A percentile compares a stretch with the other conserved stretches of the same genome.
phyloP scores from a whole-genome alignment of 441 rosid genomes.

The Rhodomyrtus psidioides region DNA sequence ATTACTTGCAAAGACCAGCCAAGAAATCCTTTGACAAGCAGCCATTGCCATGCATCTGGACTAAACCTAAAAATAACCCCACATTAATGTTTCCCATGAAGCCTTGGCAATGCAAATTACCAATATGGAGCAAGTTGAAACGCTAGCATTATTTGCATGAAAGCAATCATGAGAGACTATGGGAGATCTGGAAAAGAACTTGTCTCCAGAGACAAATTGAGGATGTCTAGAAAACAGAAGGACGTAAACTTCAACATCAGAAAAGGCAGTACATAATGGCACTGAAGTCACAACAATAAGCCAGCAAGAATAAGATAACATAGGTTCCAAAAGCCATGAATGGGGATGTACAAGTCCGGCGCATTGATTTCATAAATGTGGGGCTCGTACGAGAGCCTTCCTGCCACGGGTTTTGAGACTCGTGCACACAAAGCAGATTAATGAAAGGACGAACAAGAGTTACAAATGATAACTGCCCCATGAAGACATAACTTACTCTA shows the following conservation, averaged over 20 bases:
- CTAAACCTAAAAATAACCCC: constrained; percentile 69
- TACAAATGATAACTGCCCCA: not conserved
- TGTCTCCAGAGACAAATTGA: too few species aligned
- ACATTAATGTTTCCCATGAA: too few species aligned
- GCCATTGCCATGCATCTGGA: constrained; percentile 85
- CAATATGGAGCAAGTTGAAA: too few species aligned
- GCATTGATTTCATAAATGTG: constrained; percentile 89
- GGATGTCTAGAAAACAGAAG: too few species aligned
- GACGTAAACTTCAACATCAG: too few species aligned
- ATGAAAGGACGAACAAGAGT: constrained; percentile 3
- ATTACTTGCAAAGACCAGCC: too few species aligned
- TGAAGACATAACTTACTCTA: constrained; percentile 42
- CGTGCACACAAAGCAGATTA: constrained; percentile 24
- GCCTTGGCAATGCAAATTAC: too few species aligned
- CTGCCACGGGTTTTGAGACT: constrained; percentile 90
- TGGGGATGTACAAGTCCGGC: constrained; percentile 88
- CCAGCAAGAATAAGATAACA: constrained; percentile 94
- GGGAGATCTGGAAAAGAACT: too few species aligned
- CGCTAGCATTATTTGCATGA: too few species aligned
- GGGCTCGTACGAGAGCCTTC: constrained; percentile 90
- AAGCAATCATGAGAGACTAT: too few species aligned
- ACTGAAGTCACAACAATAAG: constrained; percentile 68
- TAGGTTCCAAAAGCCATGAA: constrained; percentile 94
- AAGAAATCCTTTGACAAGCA: too few species aligned
- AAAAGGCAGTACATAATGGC: constrained; percentile 48